phyloP scores from a whole-genome alignment of 2,329 filamentous ascomycete species.

The Ilyonectria destructans region DNA sequence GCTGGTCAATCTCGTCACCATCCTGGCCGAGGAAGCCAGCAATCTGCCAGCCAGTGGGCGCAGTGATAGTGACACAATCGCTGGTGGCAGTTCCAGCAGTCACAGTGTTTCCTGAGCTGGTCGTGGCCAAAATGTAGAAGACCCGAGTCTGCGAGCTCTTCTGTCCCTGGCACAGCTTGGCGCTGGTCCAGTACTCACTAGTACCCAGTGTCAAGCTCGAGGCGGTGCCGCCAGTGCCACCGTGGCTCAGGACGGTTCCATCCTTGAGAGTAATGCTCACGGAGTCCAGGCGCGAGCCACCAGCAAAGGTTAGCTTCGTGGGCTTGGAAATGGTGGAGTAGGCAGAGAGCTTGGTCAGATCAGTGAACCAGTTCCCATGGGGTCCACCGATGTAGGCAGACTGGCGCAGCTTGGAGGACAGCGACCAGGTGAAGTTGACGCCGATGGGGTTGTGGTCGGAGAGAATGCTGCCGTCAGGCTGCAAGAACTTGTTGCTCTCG shows the following conservation, averaged over 20 bases:
- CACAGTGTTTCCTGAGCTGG: constrained; percentile 19
- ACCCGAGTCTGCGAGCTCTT: constrained; percentile 14
- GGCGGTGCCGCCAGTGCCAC: constrained; percentile 15
- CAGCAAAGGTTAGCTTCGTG: constrained; percentile 10
- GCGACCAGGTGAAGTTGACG: constrained; percentile 64
- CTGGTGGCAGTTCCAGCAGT: constrained; percentile 1
- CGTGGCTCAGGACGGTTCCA: constrained; percentile 16
- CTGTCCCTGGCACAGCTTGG: constrained; percentile 23
- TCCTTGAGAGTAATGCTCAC: constrained; percentile 13
- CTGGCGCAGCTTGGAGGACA: constrained; percentile 19
- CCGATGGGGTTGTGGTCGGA: constrained; percentile 77
- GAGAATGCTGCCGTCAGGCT: constrained; percentile 70
- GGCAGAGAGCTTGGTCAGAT: constrained; percentile 12
- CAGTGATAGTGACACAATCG: constrained; percentile 15
- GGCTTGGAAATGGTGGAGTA: constrained; percentile 15
- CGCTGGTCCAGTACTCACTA: constrained; percentile 24
- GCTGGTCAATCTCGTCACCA: constrained; percentile 23
- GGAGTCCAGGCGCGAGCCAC: constrained; percentile 16
- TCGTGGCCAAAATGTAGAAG: constrained; percentile 23
- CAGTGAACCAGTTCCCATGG: constrained; percentile 24
- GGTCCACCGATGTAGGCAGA: constrained; percentile 14
- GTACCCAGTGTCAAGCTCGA: not conserved
- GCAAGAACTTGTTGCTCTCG: constrained; percentile 70
- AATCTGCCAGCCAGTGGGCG: constrained; percentile 26
- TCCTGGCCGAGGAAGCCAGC: constrained; percentile 25